Base-by-base conservation (phyloP, 768 basidiomycete species). In the Lyophyllum shimeji region DNA sequence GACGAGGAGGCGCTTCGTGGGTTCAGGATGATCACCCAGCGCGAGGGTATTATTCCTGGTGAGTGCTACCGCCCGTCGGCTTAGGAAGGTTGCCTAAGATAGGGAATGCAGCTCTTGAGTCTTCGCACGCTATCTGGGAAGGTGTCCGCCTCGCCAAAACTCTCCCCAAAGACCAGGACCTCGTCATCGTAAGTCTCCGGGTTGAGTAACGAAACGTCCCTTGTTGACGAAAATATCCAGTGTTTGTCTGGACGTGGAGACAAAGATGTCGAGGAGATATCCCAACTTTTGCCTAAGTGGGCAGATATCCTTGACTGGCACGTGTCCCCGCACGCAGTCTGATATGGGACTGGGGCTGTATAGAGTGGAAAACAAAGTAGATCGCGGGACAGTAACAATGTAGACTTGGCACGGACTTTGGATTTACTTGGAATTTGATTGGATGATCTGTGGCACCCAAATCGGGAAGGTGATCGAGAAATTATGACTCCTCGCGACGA, bases 31-130 rank as follows among this genome's bases (percentile, higher is more conserved):
- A 81, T 88, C 64, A 98, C 94, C 0, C 94, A 98, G 69, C 74
- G 86, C 18, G 96, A 99, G 74, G 97, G 97, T 17, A 98, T 99
- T 64, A 98, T 99, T 63, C 97, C 97, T 34, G 91, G 90, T 91
- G 56, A 60, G 81, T 67, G 43, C 51, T 24, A 44, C 8, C 34
- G 11, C 18, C 24, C 15, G 2, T 17, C 46, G 13, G 43, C 3
- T 7, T n/a, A 34, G 12, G 7, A 18, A 46, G 46, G 25, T 60
- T 50, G 44, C 39, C 44, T n/a, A n/a, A n/a, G 13, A 55, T 52
- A 55, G n/a, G 18, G 27, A 15, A 54, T 21, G n/a, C 55, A 93
- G 96, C 96, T 29, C 76, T 98, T 54, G 97, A 98, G 71, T 95
- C 93, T 2, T 89, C 93, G 7, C 97, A 98, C 72, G 97, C 95